phyloP scores from a whole-genome alignment of 768 basidiomycete species.

The Neoboletus brunneissimus region DNA sequence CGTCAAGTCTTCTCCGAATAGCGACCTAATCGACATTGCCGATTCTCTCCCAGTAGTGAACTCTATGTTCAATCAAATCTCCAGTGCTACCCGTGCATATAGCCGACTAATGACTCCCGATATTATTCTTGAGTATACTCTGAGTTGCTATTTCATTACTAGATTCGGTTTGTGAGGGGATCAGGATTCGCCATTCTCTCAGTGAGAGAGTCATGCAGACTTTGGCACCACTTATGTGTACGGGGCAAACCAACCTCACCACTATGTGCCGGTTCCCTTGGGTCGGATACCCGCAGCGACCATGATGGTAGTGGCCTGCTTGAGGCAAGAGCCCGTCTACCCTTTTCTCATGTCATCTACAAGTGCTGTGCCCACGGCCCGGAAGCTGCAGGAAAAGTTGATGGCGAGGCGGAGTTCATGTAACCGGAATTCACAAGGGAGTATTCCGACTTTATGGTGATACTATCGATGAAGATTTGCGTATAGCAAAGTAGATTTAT shows the following conservation, averaged over 20 bases:
- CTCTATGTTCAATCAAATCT: not conserved
- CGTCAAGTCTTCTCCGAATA: not conserved
- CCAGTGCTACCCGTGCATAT: too few species aligned
- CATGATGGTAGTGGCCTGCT: not conserved
- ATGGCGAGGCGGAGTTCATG: not conserved
- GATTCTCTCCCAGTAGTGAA: not conserved
- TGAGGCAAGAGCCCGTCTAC: not conserved
- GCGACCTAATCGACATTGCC: not conserved
- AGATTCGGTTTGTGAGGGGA: not conserved
- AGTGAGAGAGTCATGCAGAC: not conserved
- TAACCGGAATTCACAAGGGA: not conserved
- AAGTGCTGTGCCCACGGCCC: not conserved
- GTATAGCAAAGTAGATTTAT: not conserved
- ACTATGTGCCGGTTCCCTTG: not conserved
- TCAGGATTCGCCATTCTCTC: not conserved
- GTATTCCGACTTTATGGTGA: not conserved
- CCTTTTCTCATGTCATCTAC: not conserved
- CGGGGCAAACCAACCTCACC: not conserved
- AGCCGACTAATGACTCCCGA: not conserved
- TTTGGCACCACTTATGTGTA: not conserved
- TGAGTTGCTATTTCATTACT: not conserved
- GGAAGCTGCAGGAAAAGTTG: not conserved
- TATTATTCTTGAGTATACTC: not conserved
- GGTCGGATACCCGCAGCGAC: not conserved
- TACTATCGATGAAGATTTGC: not conserved